phyloP scores from a whole-genome alignment of 2,329 filamentous ascomycete genomes.

The Talaromyces sp. region DNA sequence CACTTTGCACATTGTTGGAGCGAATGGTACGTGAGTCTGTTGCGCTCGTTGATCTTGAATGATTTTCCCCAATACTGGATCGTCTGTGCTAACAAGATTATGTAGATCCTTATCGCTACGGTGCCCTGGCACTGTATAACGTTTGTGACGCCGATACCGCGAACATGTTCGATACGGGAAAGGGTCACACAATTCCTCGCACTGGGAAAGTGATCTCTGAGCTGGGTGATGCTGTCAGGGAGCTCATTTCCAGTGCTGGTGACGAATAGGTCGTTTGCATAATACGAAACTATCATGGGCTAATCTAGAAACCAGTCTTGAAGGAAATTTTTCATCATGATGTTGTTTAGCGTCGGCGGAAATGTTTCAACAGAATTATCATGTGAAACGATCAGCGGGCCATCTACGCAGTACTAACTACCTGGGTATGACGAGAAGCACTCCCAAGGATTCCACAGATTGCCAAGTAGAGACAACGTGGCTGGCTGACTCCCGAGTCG shows the following conservation, averaged over 20 bases:
- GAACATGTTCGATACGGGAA: conserved; percentile 62
- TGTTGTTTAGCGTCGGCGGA: not conserved
- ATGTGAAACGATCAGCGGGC: not conserved
- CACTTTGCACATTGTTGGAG: conserved; percentile 40
- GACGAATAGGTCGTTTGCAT: not conserved
- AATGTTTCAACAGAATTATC: not conserved
- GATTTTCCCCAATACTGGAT: not conserved
- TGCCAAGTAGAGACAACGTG: not conserved
- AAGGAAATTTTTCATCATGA: too few relatives aligned
- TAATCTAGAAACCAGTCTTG: too few relatives aligned
- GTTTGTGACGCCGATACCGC: conserved; percentile 59
- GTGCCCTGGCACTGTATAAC: conserved; percentile 59
- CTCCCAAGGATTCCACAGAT: not conserved
- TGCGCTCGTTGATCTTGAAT: not conserved
- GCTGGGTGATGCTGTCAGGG: conserved; percentile 11
- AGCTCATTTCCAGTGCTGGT: conserved; percentile 13
- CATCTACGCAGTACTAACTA: too few relatives aligned
- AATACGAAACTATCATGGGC: too few relatives aligned
- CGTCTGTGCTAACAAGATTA: not conserved
- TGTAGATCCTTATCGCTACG: conserved; percentile 58
- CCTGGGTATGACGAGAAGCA: too few relatives aligned
- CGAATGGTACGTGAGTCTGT: conserved; percentile 16
- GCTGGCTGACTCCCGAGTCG: too few relatives aligned
- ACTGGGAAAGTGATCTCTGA: conserved; percentile 12
- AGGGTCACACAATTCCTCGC: conserved; percentile 60